Evolutionary conservation across 1,284 basidiomycete species (phyloP), one percentile per base, ranked within the genome.

Genomic region (Heterobasidion annosum): DNA sequence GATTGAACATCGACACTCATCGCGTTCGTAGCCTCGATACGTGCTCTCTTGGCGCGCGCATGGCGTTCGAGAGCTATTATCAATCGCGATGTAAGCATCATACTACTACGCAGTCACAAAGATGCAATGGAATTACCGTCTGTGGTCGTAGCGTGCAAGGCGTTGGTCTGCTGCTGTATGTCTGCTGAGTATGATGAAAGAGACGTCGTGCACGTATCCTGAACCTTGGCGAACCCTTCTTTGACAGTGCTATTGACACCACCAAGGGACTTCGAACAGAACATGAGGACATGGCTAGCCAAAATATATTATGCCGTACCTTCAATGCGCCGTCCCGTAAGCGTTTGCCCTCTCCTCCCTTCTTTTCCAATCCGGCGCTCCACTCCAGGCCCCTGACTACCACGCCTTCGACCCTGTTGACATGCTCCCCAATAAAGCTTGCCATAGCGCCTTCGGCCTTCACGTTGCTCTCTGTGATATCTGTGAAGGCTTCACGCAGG

Each of bases 41-140:
- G 77, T 37, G 81, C 81, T 53, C 82, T 76, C 65, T 91, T 91
- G 12, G 80, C 77, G 54, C 79, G 75, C 45, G 71, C 69, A 61
- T 85, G 71, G 54, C 78, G 73, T 57, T 87, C 81, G 58, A 88
- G 76, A 32, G 79, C 85, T 84, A 57, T 25, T 25, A 25, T 4
- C 25, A 25, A 15, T 7, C 34, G 7, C 32, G 25, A 32, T 34
- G 50, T 56, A 34, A 40, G 43, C 43, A 10, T 7, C n/a, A 18
- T 37, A 7, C 47, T 51, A 54, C 37, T 55, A 49, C 19, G 12
- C 34, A 51, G n/a, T 6, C 40, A 33, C 8, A 19, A 25, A 19
- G 3, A 57, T 35, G 8, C n/a, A 54, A 16, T 8, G 13, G 33
- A 8, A 64, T 76, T 58, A 82, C 83, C 78, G 61, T 75, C 67